Evolutionary conservation across 2,329 filamentous ascomycete genomes (phyloP), one percentile per base, ranked within the genome.

Genomic region (Clonostachys chloroleuca): DNA sequence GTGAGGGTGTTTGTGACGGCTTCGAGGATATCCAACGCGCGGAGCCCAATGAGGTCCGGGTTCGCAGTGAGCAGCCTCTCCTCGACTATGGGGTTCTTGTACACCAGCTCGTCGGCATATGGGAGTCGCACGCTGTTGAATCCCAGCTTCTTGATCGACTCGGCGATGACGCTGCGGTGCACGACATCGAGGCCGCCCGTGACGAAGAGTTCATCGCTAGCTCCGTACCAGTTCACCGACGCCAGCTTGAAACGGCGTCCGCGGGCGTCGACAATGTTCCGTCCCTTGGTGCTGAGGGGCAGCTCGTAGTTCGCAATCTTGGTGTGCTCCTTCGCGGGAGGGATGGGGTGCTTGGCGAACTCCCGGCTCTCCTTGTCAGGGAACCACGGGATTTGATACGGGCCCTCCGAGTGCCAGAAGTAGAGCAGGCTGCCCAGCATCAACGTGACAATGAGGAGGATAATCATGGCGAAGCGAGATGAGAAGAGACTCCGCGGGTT

Each of bases 51-150:
- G 12, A 87, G 69, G 54, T 87, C 83, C 41, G 73, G 69, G 56
- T 87, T 87, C 9, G 80, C 80, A 8, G 69, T 61, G 40, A 87
- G 64, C 8, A 78, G 65, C 5, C 50, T 49, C 41, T 73, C 63
- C 17, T 75, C 65, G 42, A 86, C 69, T 20, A 70, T 57, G 1
- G 82, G 83, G 56, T 87, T 85, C 18, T 66, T 58, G 34, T 75
- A 72, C 44, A 87, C 82, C 66, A 87, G 72, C 65, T 87, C 83
- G 63, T 88, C 84, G 16, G 81, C 75, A 64, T 87, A 87, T 3
- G 84, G 84, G 42, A 87, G 64, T 3, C 84, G 74, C 42, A 87
- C 84, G 57, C 82, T 85, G 67, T 87, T 87, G 72, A 87, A 87
- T 13, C 84, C 84, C 47, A 87, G 67, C 10, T 60, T 59, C 46